Evolutionary conservation across 805 yeast species (phyloP), one percentile per base, ranked within the genome.

Genomic region (Hanseniaspora vineae): DNA sequence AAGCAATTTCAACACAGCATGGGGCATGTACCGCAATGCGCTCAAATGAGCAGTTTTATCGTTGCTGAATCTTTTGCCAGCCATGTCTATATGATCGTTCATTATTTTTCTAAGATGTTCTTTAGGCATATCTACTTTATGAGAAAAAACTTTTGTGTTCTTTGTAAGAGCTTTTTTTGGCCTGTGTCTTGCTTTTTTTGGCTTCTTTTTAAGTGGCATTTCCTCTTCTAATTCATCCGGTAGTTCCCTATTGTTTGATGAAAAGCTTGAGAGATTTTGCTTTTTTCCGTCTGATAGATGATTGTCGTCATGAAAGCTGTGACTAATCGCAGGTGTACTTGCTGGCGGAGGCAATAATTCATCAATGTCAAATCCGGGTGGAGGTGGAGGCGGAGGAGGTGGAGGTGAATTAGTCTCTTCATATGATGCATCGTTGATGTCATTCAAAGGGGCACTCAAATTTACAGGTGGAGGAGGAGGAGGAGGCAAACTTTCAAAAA

Each of bases 21-120:
- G 97, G 0, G 99, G 99, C 81, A 94, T 76, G 66, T 83, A 94
- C 65, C 88, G 90, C 49, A 92, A 69, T 1, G 97, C 89, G 1
- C 96, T 96, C 23, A 94, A 66, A 57, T 85, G 88, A 0, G 96
- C 78, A 50, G 90, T 71, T 59, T 88, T 89, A 57, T 90, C 97
- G 12, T 83, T 76, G 18, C 90, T 80, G 44, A 84, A 84, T 52
- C 80, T 79, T 53, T 77, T 76, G 1, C 89, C 77, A 1, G 94
- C 77, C 69, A 89, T 75, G 57, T 90, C 96, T 1, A 88, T 88
- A 57, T 87, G 95, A 51, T 80, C 86, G 45, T 74, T 73, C 59
- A 90, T 77, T 50, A 88, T 84, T 60, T 85, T 86, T 42, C 98
- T 72, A 20, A 90, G 66, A 65, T 89, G 97, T 57, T 89, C 96